phyloP scores from a whole-genome alignment of 2,329 filamentous ascomycete genomes.

The Claviceps pazoutovae region DNA sequence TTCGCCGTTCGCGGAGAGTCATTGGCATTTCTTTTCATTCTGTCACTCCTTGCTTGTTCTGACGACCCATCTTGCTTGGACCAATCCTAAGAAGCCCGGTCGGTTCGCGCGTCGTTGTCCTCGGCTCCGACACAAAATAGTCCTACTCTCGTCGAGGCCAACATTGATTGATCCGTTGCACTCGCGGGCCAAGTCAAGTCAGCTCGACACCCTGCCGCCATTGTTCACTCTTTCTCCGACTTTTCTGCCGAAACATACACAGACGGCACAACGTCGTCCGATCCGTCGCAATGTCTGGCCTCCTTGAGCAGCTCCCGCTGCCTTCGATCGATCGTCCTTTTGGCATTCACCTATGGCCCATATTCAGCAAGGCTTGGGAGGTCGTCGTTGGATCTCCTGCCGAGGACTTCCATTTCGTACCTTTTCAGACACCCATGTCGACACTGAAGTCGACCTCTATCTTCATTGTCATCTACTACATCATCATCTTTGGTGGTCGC shows the following conservation, averaged over 20 bases:
- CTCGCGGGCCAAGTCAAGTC: neutral
- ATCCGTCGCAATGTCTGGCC: constrained; percentile 25
- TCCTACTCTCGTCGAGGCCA: constrained; percentile 4
- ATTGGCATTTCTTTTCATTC: constrained; percentile 12
- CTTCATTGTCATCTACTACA: constrained; percentile 79
- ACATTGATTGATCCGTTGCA: neutral
- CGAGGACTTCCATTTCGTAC: constrained; percentile 72
- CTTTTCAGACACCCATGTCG: constrained; percentile 76
- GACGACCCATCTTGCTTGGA: constrained; percentile 2
- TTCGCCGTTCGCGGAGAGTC: neutral
- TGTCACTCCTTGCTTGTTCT: constrained; percentile 21
- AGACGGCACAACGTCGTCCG: neutral
- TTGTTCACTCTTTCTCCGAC: neutral
- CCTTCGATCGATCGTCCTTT: constrained; percentile 88
- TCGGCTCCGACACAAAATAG: neutral
- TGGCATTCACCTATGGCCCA: constrained; percentile 80
- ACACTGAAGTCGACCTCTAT: constrained; percentile 71
- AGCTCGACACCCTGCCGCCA: neutral
- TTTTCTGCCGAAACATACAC: neutral
- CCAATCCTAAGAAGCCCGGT: neutral
- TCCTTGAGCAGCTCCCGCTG: constrained; percentile 44
- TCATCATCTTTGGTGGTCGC: constrained; percentile 82
- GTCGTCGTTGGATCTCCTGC: constrained; percentile 65
- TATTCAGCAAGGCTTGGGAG: constrained; percentile 81
- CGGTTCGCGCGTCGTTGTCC: constrained; percentile 1